These are phyloP conservation scores for Auxenochlorella pyrenoidosa DNA, from an alignment of 139 green algal genomes.

Conservation along the genomic window DNA sequence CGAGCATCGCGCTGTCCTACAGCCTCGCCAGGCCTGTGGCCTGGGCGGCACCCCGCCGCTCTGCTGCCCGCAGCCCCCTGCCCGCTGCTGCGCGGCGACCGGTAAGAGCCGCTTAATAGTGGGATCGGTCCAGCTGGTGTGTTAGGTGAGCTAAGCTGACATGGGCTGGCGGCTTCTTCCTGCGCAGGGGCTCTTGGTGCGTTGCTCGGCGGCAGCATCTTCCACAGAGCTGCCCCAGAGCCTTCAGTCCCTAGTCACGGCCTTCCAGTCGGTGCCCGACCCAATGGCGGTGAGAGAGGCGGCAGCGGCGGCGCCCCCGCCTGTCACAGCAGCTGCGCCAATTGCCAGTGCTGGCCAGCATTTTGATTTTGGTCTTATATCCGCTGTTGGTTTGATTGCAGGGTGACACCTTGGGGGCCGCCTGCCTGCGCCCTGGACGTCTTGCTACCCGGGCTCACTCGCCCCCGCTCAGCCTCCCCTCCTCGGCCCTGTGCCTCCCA, in stretches of 20 bases:
- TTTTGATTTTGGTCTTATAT: too few relatives aligned
- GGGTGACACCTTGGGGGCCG: too few relatives aligned
- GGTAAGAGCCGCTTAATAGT: not conserved
- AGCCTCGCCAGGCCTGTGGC: too few relatives aligned
- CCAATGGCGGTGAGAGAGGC: conserved; percentile 32
- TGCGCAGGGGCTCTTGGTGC: conserved; percentile 1
- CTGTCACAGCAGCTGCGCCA: not conserved
- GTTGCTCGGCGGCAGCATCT: conserved; percentile 3
- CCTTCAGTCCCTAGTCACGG: conserved; percentile 34
- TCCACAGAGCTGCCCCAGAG: conserved; percentile 26
- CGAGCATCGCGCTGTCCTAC: too few relatives aligned
- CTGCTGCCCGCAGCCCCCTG: too few relatives aligned
- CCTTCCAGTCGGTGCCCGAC: conserved; percentile 51
- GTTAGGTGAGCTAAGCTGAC: not conserved
- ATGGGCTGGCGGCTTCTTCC: not conserved
- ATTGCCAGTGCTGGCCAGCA: too few relatives aligned
- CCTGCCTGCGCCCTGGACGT: too few relatives aligned
- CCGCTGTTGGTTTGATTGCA: too few relatives aligned
- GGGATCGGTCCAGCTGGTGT: not conserved
- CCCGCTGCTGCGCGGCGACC: not conserved
- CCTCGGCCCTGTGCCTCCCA: too few relatives aligned
- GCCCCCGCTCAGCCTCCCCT: too few relatives aligned
- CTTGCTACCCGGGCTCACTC: too few relatives aligned
- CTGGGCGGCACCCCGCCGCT: too few relatives aligned
- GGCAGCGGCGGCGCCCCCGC: not conserved